A percentile compares a stretch with the other conserved stretches of the same genome.
Evolutionary conservation across 768 basidiomycete species (phyloP).

Genomic region (Lactifluus subvellereus): DNA sequence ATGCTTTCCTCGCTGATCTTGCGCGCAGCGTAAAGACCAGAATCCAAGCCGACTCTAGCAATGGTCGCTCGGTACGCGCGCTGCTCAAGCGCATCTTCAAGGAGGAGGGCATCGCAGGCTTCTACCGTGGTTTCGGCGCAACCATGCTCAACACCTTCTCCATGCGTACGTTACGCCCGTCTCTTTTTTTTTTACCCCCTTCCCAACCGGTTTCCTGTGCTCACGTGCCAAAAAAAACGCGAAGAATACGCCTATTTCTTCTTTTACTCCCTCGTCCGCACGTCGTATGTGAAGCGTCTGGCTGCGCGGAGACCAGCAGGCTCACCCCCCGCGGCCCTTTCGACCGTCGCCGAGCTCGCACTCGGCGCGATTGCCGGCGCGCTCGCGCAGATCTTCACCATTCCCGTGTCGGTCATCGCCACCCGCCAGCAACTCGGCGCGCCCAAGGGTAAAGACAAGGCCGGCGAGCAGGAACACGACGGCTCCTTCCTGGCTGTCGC

Average conservation of each 20-base stretch:
- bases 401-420: conserved; percentile 95
- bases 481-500: conserved; percentile 79
- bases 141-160: conserved; percentile 99
- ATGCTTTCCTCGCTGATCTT: background rate
- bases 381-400: conserved; percentile 95
- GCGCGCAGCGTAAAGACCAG: conserved; percentile 79
- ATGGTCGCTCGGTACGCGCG: conserved; percentile 54
- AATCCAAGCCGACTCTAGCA: conserved; percentile 74
- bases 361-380: conserved; percentile 91
- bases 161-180: conserved; percentile 60
- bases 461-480: conserved; percentile 33
- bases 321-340: conserved; percentile 55
- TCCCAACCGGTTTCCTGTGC: background rate
- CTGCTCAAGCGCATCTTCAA: conserved; percentile 67
- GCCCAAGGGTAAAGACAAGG: conserved; percentile 23
- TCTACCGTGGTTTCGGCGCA: conserved; percentile 89
- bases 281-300: conserved; percentile 71
- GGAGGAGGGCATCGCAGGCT: conserved; percentile 75
- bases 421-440: conserved; percentile 91
- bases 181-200: background rate
- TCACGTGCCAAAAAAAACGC: background rate
- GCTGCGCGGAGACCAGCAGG: conserved; percentile 53
- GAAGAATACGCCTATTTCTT: conserved; percentile 99
- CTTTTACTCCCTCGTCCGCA: conserved; percentile 91
- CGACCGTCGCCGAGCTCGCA: conserved; percentile 73